A percentile compares a stretch with the other conserved stretches of the same genome.
Evolutionary conservation across 163 green algal genomes (phyloP).

Genomic region (Volvox carteri): DNA sequence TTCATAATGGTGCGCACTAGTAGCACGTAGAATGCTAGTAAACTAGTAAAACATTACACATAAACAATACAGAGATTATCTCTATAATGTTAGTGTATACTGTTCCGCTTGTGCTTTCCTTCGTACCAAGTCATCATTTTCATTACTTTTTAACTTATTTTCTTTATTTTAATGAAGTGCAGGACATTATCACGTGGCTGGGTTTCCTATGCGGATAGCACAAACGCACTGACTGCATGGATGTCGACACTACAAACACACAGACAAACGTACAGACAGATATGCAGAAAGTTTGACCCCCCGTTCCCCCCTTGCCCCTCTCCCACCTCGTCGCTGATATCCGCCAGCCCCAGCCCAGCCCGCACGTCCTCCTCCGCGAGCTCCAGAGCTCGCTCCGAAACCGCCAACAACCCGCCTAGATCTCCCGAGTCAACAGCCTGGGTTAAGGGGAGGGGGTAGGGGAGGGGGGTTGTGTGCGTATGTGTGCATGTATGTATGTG

Average conservation of each 20-base stretch:
- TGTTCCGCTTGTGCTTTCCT: too few species aligned
- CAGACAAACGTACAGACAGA: not conserved
- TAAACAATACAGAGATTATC: too few species aligned
- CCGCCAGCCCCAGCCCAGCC: not conserved
- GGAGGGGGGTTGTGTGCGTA: not conserved
- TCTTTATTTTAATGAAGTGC: too few species aligned
- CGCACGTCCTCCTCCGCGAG: not conserved
- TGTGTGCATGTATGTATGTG: not conserved
- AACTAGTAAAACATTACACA: too few species aligned
- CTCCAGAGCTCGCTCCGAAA: not conserved
- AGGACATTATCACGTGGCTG: too few species aligned
- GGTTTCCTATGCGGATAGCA: too few species aligned
- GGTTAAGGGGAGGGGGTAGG: not conserved
- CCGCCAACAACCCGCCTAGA: not conserved
- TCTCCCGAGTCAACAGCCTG: constrained; percentile 2
- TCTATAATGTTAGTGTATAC: too few species aligned
- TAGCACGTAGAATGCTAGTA: too few species aligned
- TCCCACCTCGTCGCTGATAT: constrained; percentile 5
- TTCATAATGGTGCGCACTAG: too few species aligned
- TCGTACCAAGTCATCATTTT: too few species aligned
- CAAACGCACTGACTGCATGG: not conserved
- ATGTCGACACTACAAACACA: not conserved
- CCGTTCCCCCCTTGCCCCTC: too few species aligned
- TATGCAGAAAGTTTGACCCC: not conserved
- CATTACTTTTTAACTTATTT: too few species aligned